phyloP scores from a whole-genome alignment of 805 yeast genomes.

The Dipodascus albidus region DNA sequence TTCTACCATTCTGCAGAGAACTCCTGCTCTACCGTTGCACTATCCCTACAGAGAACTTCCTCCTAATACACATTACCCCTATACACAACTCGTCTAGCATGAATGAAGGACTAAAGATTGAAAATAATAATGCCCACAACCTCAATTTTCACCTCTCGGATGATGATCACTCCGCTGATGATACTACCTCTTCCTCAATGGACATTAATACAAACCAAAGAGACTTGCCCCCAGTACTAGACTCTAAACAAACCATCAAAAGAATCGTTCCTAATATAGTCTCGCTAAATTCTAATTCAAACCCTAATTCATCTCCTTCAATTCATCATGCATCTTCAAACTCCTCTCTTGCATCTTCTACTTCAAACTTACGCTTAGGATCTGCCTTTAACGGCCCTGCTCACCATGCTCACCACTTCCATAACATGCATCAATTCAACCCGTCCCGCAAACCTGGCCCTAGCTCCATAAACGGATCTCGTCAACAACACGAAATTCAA shows the following conservation, averaged over 20 bases:
- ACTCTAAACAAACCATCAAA: not conserved
- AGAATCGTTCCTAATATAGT: not conserved
- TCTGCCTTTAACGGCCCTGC: not conserved
- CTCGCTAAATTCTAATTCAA: not conserved
- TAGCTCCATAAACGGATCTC: not conserved
- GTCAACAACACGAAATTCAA: not conserved
- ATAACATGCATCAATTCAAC: not conserved
- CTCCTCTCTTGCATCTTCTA: not conserved
- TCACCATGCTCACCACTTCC: not conserved
- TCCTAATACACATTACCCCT: not conserved
- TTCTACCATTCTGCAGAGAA: no score
- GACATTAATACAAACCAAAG: not conserved
- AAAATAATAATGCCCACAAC: not conserved
- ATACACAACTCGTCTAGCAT: not conserved
- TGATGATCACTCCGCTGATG: not conserved
- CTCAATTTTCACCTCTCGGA: not conserved
- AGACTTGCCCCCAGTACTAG: no score
- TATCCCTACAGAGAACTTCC: not conserved
- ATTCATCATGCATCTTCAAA: not conserved
- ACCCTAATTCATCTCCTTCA: not conserved
- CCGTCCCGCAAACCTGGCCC: not conserved
- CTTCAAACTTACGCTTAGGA: not conserved
- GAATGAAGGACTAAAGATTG: not conserved
- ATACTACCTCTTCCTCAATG: not conserved
- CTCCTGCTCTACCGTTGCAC: not conserved